phyloP scores from a whole-genome alignment of 148 eudicot species.

The Cornus controversa region DNA sequence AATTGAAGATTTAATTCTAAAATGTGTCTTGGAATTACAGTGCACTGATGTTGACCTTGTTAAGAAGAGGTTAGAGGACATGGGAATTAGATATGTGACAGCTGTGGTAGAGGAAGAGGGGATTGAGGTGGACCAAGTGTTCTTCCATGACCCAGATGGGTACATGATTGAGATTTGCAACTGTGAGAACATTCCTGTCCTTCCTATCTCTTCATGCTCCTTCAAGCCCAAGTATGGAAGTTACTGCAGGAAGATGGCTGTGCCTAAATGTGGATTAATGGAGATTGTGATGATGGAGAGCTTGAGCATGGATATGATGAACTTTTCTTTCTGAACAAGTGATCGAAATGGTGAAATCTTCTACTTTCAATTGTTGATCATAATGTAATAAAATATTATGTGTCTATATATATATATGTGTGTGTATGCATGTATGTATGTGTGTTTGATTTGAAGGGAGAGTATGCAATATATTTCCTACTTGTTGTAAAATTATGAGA shows the following conservation, averaged over 20 bases:
- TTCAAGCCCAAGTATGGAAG: constrained; percentile 15
- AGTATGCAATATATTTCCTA: too few relatives aligned
- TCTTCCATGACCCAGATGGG: constrained; percentile 48
- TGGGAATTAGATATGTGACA: constrained; percentile 24
- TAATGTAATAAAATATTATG: too few relatives aligned
- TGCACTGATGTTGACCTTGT: constrained; percentile 29
- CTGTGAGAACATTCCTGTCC: constrained; percentile 34
- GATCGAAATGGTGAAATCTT: too few relatives aligned
- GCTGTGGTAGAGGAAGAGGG: constrained; percentile 33
- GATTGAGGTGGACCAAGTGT: constrained; percentile 37
- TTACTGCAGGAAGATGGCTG: constrained; percentile 13
- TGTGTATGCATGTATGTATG: too few relatives aligned
- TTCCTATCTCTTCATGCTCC: constrained; percentile 26
- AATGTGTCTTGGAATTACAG: constrained; percentile 6
- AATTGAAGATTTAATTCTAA: neutral
- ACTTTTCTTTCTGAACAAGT: constrained; percentile 28
- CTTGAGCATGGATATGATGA: constrained; percentile 35
- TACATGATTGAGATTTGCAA: constrained; percentile 44
- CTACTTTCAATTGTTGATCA: too few relatives aligned
- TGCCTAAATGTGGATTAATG: constrained; percentile 15
- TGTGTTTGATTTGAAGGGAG: too few relatives aligned
- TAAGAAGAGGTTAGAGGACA: constrained; percentile 28
- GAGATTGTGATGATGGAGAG: constrained; percentile 33
- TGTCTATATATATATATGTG: too few relatives aligned
- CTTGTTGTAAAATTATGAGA: too few relatives aligned